Evolutionary conservation across 148 eudicot species (phyloP).

Genomic region (Heliamphora exappendiculata): DNA sequence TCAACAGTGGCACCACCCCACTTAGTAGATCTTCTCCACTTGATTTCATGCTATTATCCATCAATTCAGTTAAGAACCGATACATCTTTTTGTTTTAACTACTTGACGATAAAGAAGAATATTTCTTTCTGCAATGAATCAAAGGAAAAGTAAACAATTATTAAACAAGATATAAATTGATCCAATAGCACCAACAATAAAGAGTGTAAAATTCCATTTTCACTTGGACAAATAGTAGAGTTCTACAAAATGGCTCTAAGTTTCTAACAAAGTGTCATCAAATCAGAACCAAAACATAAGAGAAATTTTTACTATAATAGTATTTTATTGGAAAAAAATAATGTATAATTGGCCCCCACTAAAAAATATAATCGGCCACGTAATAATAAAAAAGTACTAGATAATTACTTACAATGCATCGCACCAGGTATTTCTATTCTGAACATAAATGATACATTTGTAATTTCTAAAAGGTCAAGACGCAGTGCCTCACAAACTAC

Average conservation of each 20-base stretch:
- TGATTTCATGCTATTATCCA: slow-evolving; percentile 24
- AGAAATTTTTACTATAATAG: neutral
- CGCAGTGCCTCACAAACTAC: too few relatives aligned
- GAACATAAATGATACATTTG: too few relatives aligned
- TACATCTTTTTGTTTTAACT: slow-evolving; percentile 19
- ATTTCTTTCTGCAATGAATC: slow-evolving; percentile 3
- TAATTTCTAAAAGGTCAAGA: too few relatives aligned
- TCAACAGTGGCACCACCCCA: slow-evolving; percentile 52
- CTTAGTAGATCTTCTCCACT: slow-evolving; percentile 35
- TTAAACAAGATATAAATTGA: neutral
- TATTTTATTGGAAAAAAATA: neutral
- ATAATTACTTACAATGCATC: too few relatives aligned
- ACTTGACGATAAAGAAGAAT: slow-evolving; percentile 8
- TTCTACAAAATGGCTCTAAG: neutral
- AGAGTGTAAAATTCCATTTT: neutral
- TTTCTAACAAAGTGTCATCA: too few relatives aligned
- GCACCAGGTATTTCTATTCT: too few relatives aligned
- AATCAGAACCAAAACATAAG: neutral
- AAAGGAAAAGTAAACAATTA: neutral
- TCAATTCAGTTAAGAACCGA: slow-evolving; percentile 18
- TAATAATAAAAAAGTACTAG: too few relatives aligned
- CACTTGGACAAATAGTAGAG: neutral
- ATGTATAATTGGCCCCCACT: neutral
- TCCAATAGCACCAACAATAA: neutral
- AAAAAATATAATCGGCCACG: too few relatives aligned